Evolutionary conservation across 257 asterid species (phyloP).

Genomic region (Leptodermis oblonga): DNA sequence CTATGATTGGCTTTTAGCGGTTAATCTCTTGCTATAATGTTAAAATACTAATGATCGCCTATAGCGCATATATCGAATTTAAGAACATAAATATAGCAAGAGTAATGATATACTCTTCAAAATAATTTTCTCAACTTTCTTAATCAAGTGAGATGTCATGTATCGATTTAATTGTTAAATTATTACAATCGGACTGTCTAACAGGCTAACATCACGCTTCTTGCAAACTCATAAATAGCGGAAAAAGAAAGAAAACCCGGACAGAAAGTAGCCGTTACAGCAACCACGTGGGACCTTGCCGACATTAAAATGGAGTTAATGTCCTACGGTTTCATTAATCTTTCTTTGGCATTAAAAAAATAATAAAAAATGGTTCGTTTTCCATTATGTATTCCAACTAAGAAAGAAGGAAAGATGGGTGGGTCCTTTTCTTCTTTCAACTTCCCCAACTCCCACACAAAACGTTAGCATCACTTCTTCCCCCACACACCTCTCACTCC

Average conservation of each 20-base stretch:
- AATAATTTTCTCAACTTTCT: no score
- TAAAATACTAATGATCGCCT: no score
- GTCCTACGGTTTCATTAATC: not conserved
- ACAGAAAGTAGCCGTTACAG: constrained; percentile 14
- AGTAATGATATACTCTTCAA: no score
- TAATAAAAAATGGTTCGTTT: not conserved
- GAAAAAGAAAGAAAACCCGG: not conserved
- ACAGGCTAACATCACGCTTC: no score
- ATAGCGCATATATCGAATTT: no score
- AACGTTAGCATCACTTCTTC: not conserved
- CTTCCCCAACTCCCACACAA: not conserved
- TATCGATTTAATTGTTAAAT: no score
- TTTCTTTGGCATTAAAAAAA: not conserved
- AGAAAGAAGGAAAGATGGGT: not conserved
- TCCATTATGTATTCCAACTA: not conserved
- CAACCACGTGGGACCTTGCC: constrained; percentile 10
- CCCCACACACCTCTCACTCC: not conserved
- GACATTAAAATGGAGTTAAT: not conserved
- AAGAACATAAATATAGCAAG: no score
- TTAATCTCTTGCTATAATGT: no score
- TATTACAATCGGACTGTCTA: no score
- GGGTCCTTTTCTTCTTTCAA: not conserved
- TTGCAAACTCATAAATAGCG: no score
- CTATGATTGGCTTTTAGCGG: no score
- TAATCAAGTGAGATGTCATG: no score